phyloP scores from a whole-genome alignment of 179 eudicot genomes.

The Pouteria campechiana region DNA sequence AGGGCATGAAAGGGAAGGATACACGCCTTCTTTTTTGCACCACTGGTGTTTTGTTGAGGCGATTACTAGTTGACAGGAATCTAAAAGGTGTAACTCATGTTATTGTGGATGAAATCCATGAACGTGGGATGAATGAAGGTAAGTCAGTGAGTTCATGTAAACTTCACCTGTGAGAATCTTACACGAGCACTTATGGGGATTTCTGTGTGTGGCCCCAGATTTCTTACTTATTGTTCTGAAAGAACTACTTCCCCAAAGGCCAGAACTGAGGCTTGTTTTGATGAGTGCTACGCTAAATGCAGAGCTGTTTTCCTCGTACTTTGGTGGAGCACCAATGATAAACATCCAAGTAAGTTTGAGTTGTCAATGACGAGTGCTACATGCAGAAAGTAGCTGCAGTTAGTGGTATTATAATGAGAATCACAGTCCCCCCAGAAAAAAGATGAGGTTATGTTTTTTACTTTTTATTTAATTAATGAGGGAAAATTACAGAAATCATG shows the following conservation, averaged over 20 bases:
- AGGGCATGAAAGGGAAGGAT: constrained; percentile 79
- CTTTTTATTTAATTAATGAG: too few species aligned
- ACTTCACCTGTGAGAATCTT: background rate
- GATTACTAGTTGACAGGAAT: constrained; percentile 62
- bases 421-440: too few species aligned
- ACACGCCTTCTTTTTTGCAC: constrained; percentile 79
- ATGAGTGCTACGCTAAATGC: constrained; percentile 92
- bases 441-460: too few species aligned
- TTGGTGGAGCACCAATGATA: constrained; percentile 54
- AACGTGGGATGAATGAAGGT: constrained; percentile 94
- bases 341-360: constrained; percentile 51
- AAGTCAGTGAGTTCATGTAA: constrained; percentile 1
- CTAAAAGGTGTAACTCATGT: constrained; percentile 75
- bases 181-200: too few species aligned
- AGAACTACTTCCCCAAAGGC: constrained; percentile 64
- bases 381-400: too few species aligned
- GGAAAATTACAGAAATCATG: background rate
- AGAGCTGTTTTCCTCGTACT: constrained; percentile 68
- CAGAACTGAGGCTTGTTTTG: constrained; percentile 63
- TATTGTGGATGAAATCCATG: constrained; percentile 81
- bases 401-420: too few species aligned
- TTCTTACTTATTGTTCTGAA: constrained; percentile 72
- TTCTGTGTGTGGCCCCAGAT: constrained; percentile 29
- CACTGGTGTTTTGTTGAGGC: constrained; percentile 69
- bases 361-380: background rate